A percentile compares a stretch with the other conserved stretches of the same genome.
These are phyloP conservation scores for Coix lacrymajobi DNA, from an alignment of 176 grass and related monocot species.

Conservation along the genomic window DNA sequence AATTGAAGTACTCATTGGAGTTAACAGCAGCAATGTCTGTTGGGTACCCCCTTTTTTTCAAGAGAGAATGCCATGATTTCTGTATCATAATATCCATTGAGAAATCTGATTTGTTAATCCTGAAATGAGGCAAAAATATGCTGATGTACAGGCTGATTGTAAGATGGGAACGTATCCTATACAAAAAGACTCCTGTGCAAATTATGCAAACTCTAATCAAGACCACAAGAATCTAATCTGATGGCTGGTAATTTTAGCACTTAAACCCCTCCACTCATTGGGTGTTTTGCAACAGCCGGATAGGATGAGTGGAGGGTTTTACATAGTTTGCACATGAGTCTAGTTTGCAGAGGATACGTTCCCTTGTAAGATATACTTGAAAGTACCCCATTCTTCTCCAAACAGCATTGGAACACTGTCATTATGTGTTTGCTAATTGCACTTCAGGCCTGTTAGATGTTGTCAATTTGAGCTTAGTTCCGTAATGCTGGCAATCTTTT, in stretches of 20 bases:
- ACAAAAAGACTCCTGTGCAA: no score
- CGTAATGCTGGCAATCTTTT: neutral
- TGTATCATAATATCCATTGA: constrained; percentile 25
- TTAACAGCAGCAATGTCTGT: neutral
- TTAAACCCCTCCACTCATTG: no score
- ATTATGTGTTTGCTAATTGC: neutral
- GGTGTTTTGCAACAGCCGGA: no score
- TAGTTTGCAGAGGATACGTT: no score
- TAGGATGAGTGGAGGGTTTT: no score
- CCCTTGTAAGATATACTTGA: neutral
- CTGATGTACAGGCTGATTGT: neutral
- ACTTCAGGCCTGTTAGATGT: neutral
- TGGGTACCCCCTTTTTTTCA: neutral
- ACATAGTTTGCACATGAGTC: no score
- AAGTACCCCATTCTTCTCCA: neutral
- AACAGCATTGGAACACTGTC: neutral
- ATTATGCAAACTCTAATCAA: no score
- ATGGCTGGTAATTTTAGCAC: no score
- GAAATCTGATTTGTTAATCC: neutral
- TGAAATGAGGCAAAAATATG: neutral
- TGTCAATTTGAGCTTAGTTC: neutral
- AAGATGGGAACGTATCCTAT: no score
- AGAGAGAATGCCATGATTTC: neutral
- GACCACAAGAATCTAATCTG: no score
- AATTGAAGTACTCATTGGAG: neutral